Evolutionary conservation across 805 yeast genomes (phyloP).

Genomic region (Wickerhamiella lipophila): DNA sequence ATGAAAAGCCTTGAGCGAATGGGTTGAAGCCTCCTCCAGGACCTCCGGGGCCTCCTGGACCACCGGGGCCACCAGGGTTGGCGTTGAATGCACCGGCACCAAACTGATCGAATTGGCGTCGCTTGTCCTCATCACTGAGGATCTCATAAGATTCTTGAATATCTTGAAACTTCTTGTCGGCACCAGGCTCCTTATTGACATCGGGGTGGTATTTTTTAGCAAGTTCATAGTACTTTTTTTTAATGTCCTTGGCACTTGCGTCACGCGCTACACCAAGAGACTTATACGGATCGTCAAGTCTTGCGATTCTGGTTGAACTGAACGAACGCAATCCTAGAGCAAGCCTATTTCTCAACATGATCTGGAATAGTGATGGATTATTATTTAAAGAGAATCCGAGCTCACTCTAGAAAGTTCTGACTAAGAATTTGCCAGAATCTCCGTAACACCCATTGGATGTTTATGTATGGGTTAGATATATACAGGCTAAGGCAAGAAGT

Average conservation of each 20-base stretch:
- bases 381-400: background rate
- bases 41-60: conserved; percentile 34
- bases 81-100: conserved; percentile 74
- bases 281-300: conserved; percentile 61
- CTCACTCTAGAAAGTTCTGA: conserved; percentile 4
- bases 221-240: conserved; percentile 83
- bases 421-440: conserved; percentile 7
- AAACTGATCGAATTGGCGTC: conserved; percentile 80
- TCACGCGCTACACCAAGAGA: conserved; percentile 60
- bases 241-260: conserved; percentile 75
- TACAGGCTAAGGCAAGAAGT: too few species aligned
- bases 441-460: background rate
- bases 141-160: conserved; percentile 92
- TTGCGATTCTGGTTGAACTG: conserved; percentile 1
- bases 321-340: background rate
- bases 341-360: conserved; percentile 1
- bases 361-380: background rate
- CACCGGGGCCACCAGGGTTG: conserved; percentile 37
- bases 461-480: too few species aligned
- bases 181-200: conserved; percentile 79
- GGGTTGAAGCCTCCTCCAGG: conserved; percentile 30
- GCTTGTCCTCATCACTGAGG: conserved; percentile 69
- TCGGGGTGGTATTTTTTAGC: conserved; percentile 96
- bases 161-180: conserved; percentile 82
- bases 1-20: conserved; percentile 33